Evolutionary conservation across 148 eudicot genomes (phyloP).

Genomic region (Pharnaceum exiguum): DNA sequence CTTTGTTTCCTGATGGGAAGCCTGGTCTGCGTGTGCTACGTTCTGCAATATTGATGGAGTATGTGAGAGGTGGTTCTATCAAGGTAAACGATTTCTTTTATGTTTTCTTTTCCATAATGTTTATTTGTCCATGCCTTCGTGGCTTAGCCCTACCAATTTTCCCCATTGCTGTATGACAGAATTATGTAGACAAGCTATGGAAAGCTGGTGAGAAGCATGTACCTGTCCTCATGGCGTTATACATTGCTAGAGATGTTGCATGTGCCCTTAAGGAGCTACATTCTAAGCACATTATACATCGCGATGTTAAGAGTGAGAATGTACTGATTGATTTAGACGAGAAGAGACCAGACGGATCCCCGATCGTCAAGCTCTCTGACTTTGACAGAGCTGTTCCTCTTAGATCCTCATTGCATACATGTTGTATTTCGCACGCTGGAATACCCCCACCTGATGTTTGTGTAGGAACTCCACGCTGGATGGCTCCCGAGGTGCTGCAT

Average conservation of each 20-base stretch:
- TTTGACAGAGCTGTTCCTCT: slow-evolving; percentile 89
- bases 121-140: slow-evolving; percentile 1
- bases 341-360: slow-evolving; percentile 64
- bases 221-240: slow-evolving; percentile 41
- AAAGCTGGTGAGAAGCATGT: slow-evolving; percentile 71
- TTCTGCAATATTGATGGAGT: slow-evolving; percentile 84
- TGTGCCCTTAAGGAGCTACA: slow-evolving; percentile 77
- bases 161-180: slow-evolving; percentile 33
- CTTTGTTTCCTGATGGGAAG: slow-evolving; percentile 44
- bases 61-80: slow-evolving; percentile 84
- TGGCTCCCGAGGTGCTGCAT: slow-evolving; percentile 92
- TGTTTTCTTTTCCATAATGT: not conserved
- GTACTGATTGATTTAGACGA: slow-evolving; percentile 65
- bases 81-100: slow-evolving; percentile 50
- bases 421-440: slow-evolving; percentile 85
- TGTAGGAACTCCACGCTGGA: slow-evolving; percentile 97
- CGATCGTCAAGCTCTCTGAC: slow-evolving; percentile 83
- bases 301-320: slow-evolving; percentile 93
- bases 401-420: slow-evolving; percentile 62
- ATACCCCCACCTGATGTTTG: slow-evolving; percentile 76
- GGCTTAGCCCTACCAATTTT: not conserved
- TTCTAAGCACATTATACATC: slow-evolving; percentile 79
- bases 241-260: slow-evolving; percentile 73
- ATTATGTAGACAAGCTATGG: slow-evolving; percentile 51
- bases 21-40: slow-evolving; percentile 51